Conservation (phyloP, 805 yeast genomes). For the Starmerella geochares region DNA sequence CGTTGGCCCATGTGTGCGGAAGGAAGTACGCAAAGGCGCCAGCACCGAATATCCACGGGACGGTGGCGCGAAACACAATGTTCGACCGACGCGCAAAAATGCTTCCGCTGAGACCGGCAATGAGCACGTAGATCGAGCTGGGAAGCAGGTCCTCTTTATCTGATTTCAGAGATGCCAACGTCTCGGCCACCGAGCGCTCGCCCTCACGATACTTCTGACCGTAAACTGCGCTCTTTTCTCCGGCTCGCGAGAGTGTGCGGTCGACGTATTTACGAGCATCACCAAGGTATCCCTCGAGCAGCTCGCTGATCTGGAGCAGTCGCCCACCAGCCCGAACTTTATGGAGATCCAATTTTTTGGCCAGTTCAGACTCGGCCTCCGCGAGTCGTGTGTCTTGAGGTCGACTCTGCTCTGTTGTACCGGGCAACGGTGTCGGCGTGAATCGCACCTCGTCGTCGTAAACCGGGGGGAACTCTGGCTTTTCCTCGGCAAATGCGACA, state of each 20-base stretch:
- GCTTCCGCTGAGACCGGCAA: constrained; percentile 63
- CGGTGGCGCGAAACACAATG: constrained; percentile 41
- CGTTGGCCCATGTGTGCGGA: constrained; percentile 61
- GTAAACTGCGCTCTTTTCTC: constrained; percentile 38
- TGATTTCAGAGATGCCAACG: constrained; percentile 54
- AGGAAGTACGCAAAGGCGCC: constrained; percentile 53
- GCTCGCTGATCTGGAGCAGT: constrained; percentile 43
- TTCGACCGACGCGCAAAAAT: constrained; percentile 61
- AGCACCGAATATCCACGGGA: constrained; percentile 53
- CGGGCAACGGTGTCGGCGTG: constrained; percentile 26
- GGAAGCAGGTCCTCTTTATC: constrained; percentile 63
- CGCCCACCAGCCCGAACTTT: constrained; percentile 43
- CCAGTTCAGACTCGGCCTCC: constrained; percentile 16
- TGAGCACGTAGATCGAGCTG: constrained; percentile 53
- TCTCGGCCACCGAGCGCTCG: constrained; percentile 54
- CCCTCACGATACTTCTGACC: constrained; percentile 44
- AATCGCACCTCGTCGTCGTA: constrained; percentile 28
- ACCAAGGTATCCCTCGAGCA: constrained; percentile 42
- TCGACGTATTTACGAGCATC: constrained; percentile 39
- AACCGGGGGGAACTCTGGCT: constrained; percentile 22
- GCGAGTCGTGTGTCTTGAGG: constrained; percentile 16
- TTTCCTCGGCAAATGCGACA: constrained; percentile 12
- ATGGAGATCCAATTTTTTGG: constrained; percentile 17
- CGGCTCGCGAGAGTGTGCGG: constrained; percentile 32
- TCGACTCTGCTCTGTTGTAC: constrained; percentile 23